Percentiles rank a stretch among this genome's conserved stretches.
These are phyloP conservation scores for Tolypocladium nubicola DNA, from an alignment of 2,329 filamentous ascomycete species.

Conservation along the genomic window DNA sequence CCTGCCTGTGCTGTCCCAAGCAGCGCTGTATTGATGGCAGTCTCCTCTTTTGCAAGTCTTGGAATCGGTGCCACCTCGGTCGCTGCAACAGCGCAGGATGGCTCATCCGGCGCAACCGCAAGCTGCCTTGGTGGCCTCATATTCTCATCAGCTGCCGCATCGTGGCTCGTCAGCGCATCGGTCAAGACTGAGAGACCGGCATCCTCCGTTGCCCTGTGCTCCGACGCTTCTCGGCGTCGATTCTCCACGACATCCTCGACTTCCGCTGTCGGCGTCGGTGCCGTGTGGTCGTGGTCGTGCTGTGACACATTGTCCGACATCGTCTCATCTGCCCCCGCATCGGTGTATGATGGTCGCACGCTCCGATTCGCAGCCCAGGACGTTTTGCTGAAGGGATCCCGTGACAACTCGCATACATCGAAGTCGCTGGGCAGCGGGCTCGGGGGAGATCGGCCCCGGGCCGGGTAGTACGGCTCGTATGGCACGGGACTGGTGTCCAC, in stretches of 20 bases:
- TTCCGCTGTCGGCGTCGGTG: constrained; percentile 5
- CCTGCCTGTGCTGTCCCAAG: background rate
- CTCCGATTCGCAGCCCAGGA: constrained; percentile 27
- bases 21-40: background rate
- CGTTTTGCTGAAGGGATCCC: constrained; percentile 16
- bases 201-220: background rate
- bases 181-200: background rate
- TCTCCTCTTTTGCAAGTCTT: background rate
- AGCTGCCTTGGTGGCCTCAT: background rate
- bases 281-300: constrained; percentile 1
- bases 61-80: background rate
- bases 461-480: constrained; percentile 35
- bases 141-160: constrained; percentile 1
- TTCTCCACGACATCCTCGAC: background rate
- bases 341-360: constrained; percentile 29
- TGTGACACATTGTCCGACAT: constrained; percentile 4
- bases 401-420: constrained; percentile 22
- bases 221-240: constrained; percentile 1
- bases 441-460: constrained; percentile 42
- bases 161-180: background rate
- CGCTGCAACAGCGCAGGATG: background rate
- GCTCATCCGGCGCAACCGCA: background rate
- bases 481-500: constrained; percentile 21
- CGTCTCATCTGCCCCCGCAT: constrained; percentile 14
- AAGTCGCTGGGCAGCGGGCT: constrained; percentile 36